phyloP scores from a whole-genome alignment of 169 alveolate genomes.

The Blepharisma undulans region DNA sequence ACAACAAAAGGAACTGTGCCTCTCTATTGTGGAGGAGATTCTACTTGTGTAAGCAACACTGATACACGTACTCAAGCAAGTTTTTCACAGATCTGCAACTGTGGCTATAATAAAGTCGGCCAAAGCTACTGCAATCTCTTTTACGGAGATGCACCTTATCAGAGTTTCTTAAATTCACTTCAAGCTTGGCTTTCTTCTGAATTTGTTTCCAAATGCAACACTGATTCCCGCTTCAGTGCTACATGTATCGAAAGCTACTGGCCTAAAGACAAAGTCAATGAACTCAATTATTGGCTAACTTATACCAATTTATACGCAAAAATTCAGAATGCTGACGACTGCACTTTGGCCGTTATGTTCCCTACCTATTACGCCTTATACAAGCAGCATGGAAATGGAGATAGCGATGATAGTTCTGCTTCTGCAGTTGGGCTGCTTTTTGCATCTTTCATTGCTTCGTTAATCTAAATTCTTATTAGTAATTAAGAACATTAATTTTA shows the following conservation, averaged over 20 bases:
- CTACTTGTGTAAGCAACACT: neutral
- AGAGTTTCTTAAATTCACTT: neutral
- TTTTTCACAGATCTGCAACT: neutral
- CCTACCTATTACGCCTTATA: neutral
- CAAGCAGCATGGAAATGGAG: neutral
- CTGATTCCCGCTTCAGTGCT: neutral
- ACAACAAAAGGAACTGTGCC: neutral
- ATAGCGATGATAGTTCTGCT: neutral
- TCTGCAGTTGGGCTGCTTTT: neutral
- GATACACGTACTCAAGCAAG: neutral
- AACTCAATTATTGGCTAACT: neutral
- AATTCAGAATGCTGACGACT: neutral
- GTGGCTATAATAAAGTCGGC: conserved; percentile 1
- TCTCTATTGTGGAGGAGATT: neutral
- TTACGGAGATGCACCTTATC: neutral
- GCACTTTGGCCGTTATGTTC: neutral
- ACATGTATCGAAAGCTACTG: neutral
- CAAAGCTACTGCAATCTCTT: neutral
- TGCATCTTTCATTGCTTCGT: neutral
- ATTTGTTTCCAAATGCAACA: neutral
- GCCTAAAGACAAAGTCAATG: neutral
- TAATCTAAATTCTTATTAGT: neutral
- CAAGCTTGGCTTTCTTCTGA: neutral
- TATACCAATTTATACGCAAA: neutral
- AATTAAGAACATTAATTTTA: neutral